Conservation (phyloP, 306 rosid genomes). For the Mimosa pudica region DNA sequence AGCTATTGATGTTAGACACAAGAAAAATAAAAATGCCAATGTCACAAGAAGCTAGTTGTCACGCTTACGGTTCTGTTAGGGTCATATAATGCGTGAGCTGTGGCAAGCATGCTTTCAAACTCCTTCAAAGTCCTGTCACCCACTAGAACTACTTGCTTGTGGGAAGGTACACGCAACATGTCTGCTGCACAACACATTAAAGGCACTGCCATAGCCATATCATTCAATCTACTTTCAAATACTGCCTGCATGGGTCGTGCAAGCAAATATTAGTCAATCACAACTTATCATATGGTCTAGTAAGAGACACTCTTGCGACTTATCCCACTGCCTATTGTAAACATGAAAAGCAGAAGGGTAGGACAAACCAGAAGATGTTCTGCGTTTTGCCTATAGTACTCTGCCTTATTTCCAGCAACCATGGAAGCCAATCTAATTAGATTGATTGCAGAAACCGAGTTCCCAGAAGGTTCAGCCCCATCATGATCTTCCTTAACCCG, state of each 20-base stretch:
- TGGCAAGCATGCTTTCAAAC: conserved; percentile 69
- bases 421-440: conserved; percentile 78
- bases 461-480: conserved; percentile 97
- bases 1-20: conserved; percentile 18
- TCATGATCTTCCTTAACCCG: conserved; percentile 96
- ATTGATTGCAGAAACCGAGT: conserved; percentile 79
- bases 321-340: conserved; percentile 22
- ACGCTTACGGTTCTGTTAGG: conserved; percentile 76
- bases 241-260: conserved; percentile 64
- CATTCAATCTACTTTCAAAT: conserved; percentile 75
- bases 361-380: conserved; percentile 81
- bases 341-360: conserved; percentile 4
- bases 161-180: conserved; percentile 63
- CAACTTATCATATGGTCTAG: conserved; percentile 2
- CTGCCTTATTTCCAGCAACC: conserved; percentile 66
- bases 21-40: conserved; percentile 7
- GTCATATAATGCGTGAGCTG: conserved; percentile 71
- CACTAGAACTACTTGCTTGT: conserved; percentile 79
- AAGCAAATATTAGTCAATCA: conserved; percentile 31
- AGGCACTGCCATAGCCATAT: conserved; percentile 91
- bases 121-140: conserved; percentile 57
- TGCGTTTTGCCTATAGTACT: conserved; percentile 63
- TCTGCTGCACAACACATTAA: conserved; percentile 92
- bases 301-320: conserved; percentile 20
- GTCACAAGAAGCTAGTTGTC: conserved; percentile 4